Conservation (phyloP, 805 yeast genomes). For the Scheffersomyces ergatensis region DNA sequence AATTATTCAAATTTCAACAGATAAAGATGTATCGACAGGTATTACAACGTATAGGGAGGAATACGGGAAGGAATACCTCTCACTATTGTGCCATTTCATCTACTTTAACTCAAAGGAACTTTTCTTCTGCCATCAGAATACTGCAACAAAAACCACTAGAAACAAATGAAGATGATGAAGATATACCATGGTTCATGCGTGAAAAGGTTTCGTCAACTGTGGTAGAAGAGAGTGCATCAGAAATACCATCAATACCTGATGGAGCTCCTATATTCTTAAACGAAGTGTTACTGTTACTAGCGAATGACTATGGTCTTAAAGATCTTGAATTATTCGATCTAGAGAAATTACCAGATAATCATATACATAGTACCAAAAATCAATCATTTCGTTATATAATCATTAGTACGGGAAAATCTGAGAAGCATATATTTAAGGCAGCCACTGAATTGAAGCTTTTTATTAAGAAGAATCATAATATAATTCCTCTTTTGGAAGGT, state of each 20-base stretch:
- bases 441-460: slow-evolving; percentile 54
- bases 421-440: slow-evolving; percentile 72
- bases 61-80: too few relatives aligned
- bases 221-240: slow-evolving; percentile 15
- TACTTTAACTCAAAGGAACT: too few relatives aligned
- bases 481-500: slow-evolving; percentile 66
- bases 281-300: slow-evolving; percentile 45
- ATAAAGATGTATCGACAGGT: too few relatives aligned
- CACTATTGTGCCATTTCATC: too few relatives aligned
- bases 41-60: too few relatives aligned
- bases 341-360: slow-evolving; percentile 32
- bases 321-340: slow-evolving; percentile 67
- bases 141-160: too few relatives aligned
- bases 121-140: too few relatives aligned
- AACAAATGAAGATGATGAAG: too few relatives aligned
- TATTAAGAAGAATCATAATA: slow-evolving; percentile 47
- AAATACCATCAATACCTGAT: slow-evolving; percentile 58
- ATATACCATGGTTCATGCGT: slow-evolving; percentile 66
- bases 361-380: slow-evolving; percentile 25
- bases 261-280: slow-evolving; percentile 54
- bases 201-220: slow-evolving; percentile 35
- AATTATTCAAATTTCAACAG: too few relatives aligned
- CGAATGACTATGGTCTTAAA: slow-evolving; percentile 61
- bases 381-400: slow-evolving; percentile 37
- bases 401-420: slow-evolving; percentile 72